Evolutionary conservation across 2,329 filamentous ascomycete genomes (phyloP), one percentile per base, ranked within the genome.

Genomic region (Cordyceps farinosa): DNA sequence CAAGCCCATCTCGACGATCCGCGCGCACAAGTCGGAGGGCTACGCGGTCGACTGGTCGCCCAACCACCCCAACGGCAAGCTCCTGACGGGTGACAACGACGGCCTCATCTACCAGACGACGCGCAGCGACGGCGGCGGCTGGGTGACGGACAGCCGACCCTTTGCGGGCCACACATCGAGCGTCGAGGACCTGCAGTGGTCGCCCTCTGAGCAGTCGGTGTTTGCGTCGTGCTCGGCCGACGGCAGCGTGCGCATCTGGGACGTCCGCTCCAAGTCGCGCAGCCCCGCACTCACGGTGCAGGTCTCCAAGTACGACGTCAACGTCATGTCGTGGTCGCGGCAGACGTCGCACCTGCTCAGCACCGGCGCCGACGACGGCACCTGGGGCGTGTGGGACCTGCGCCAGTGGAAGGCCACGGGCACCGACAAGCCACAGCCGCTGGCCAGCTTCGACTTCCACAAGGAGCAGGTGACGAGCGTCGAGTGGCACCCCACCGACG

Each of bases 31-130:
- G 78, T 80, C 87, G 13, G 95, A 99, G 80, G 95, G 95, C 55
- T 99, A 98, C 75, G 95, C 92, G 0, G 78, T 99, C n/a, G 95
- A 97, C 78, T 99, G 95, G 95, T 97, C 93, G 32, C 90, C 92
- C 1, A 68, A 69, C 8, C 84, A 91, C 52, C 86, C 92, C 0
- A 84, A 88, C 53, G 93, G 93, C 64, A 95, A 94, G 77, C 87
- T 99, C 3, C 78, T 97, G 52, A 97, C 94, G 0, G 95, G 95
- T 67, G 95, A 99, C 77, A 92, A 93, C 73, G 84, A 93, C 68
- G 95, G 95, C 64, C 81, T 90, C 65, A 97, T 99, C 73, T 98
- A 92, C 77, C 82, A 88, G 65, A 97, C 94, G 1, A 92, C 91
- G 8, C 85, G 91, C 63, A 93, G 89, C 57, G 91, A 95, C 72